Conservation (phyloP, 2,329 filamentous ascomycete species). For the Cordyceps tenuipes region DNA sequence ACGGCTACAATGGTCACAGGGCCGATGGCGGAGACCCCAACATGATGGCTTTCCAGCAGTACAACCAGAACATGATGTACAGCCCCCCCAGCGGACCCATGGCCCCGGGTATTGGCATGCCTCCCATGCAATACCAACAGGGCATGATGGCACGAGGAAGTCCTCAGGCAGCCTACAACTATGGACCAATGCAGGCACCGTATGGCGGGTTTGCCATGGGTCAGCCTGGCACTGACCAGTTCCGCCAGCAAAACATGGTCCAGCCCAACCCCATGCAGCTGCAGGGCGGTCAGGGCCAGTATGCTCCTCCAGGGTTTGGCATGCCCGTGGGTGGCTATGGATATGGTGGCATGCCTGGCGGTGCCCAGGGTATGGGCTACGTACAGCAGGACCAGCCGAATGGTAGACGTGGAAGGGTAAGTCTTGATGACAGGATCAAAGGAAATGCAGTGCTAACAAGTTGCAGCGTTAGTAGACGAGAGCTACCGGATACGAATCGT, state of each 20-base stretch:
- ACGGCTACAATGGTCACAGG: constrained; percentile 42
- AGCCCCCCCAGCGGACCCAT: constrained; percentile 37
- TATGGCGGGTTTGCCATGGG: constrained; percentile 43
- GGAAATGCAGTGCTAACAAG: constrained; percentile 11
- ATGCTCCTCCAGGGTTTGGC: constrained; percentile 42
- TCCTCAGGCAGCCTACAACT: constrained; percentile 50
- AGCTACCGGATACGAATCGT: not conserved
- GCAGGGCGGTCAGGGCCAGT: constrained; percentile 34
- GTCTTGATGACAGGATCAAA: constrained; percentile 18
- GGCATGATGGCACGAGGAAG: constrained; percentile 43
- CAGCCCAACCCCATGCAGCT: constrained; percentile 40
- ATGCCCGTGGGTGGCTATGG: constrained; percentile 38
- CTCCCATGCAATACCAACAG: constrained; percentile 51
- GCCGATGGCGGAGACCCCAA: constrained; percentile 44
- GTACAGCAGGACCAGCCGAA: constrained; percentile 50
- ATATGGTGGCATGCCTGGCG: constrained; percentile 35
- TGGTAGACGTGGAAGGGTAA: constrained; percentile 50
- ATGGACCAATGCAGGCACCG: constrained; percentile 45
- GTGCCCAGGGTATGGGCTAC: constrained; percentile 43
- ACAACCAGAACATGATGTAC: constrained; percentile 45
- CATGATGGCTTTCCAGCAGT: constrained; percentile 42
- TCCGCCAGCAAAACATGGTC: constrained; percentile 43
- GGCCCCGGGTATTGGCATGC: constrained; percentile 38
- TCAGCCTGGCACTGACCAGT: constrained; percentile 46
- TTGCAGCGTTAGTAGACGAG: constrained; percentile 1